Base-by-base conservation (phyloP, 305 asterid genomes). In the Euphrasia arctica region DNA sequence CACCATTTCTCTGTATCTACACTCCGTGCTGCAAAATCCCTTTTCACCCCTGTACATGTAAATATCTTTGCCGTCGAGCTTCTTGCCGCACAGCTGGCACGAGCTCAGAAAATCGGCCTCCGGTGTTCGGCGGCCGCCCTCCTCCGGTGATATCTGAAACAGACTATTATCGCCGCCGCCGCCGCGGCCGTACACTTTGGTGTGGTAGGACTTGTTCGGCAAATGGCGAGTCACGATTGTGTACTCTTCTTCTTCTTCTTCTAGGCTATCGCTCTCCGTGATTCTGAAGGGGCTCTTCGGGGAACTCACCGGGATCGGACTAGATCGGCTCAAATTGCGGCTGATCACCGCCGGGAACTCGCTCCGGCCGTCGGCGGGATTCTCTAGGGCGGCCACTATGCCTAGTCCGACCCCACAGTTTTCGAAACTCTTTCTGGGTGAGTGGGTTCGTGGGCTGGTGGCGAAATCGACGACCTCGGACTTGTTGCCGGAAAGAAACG, bases 41-140 rank as follows among this genome's bases (percentile, higher is more conserved):
- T 78, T 85, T 59, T 88, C 95, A 2, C 95, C 90, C 78, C 95
- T 80, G 74, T 87, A 87, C 89, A 84, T 84, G 79, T 75, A 87
- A 58, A 87, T 76, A 67, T 87, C 95, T 66, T 78, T 72, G 63
- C 88, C 89, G 9, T 80, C 84, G 7, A 87, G 89, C 9, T 79
- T 81, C 72, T 80, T 84, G 14, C 62, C 77, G 62, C 95, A 87
- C 75, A 73, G 39, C 14, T 80, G 61, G 60, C 95, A 87, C 28
- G 83, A 72, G 64, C 67, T 73, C 48, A 87, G 86, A 62, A 84
- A 87, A 73, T 87, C 86, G 39, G 75, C 41, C 49, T 77, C 56
- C 9, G 87, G 81, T 11, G 18, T 14, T 1, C 78, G 68, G 52
- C 3, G 27, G 29, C 56, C 56, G 3, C 60, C 50, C 64, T 62